phyloP scores from a whole-genome alignment of 2,329 filamentous ascomycete species.

The Pseudocercospora musae region DNA sequence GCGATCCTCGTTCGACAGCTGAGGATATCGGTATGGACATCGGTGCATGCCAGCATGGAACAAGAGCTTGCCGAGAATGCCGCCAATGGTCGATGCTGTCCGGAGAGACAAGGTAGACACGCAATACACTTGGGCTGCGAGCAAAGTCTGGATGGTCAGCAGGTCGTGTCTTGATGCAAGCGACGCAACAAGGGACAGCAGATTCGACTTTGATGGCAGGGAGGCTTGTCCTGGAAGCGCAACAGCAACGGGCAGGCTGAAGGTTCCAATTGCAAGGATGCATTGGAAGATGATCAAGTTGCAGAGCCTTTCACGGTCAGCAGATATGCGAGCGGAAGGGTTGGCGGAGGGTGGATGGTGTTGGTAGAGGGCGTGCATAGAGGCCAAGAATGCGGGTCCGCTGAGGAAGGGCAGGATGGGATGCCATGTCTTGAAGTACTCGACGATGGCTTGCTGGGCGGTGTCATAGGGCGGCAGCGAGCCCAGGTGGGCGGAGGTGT shows the following conservation, averaged over 20 bases:
- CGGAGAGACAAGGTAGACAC: constrained; percentile 49
- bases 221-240: constrained; percentile 39
- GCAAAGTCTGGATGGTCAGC: constrained; percentile 48
- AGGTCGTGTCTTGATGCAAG: constrained; percentile 46
- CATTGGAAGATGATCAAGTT: constrained; percentile 47
- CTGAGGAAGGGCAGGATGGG: constrained; percentile 53
- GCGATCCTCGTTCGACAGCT: constrained; percentile 26
- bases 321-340: constrained; percentile 25
- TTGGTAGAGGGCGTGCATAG: constrained; percentile 46
- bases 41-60: constrained; percentile 52
- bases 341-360: constrained; percentile 26
- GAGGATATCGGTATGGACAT: constrained; percentile 49
- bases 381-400: constrained; percentile 48
- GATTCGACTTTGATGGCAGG: constrained; percentile 34
- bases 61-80: constrained; percentile 46
- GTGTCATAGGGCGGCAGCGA: constrained; percentile 33
- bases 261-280: constrained; percentile 49
- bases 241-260: constrained; percentile 9
- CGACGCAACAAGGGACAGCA: constrained; percentile 39
- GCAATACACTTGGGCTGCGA: constrained; percentile 50
- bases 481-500: constrained; percentile 15
- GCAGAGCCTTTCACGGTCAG: constrained; percentile 25
- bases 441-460: constrained; percentile 45
- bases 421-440: constrained; percentile 53
- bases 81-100: constrained; percentile 49